Evolutionary conservation across 129 eudicot species (phyloP).

Genomic region (Lonicera japonica): DNA sequence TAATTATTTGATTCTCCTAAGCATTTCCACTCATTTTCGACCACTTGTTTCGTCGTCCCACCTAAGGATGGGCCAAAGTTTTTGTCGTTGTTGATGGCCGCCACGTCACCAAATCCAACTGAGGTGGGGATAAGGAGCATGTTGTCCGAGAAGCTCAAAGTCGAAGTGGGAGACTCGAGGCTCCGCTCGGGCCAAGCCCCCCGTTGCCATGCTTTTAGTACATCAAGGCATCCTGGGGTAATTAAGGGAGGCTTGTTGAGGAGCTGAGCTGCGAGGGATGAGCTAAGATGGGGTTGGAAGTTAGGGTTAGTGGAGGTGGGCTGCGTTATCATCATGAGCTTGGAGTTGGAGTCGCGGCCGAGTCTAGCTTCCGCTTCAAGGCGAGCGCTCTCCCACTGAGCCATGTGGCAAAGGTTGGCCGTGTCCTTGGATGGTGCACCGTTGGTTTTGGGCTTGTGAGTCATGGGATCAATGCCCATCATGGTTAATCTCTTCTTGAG

Average conservation of each 20-base stretch:
- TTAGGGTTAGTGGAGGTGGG: not conserved
- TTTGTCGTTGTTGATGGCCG: not conserved
- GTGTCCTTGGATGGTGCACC: constrained; percentile 26
- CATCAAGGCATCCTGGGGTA: constrained; percentile 43
- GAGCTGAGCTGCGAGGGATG: constrained; percentile 15
- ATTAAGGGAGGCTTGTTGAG: constrained; percentile 8
- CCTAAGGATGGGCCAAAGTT: constrained; percentile 1
- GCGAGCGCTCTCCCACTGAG: constrained; percentile 81
- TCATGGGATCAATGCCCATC: constrained; percentile 76
- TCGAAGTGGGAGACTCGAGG: constrained; percentile 50
- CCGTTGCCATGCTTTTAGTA: constrained; percentile 55
- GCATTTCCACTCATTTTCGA: constrained; percentile 11
- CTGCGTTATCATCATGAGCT: no score
- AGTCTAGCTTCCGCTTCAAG: constrained; percentile 79
- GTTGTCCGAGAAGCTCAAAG: constrained; percentile 33
- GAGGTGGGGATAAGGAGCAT: not conserved
- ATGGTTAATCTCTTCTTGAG: constrained; percentile 64
- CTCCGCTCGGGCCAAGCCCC: constrained; percentile 35
- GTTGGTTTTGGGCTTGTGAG: constrained; percentile 63
- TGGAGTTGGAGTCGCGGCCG: constrained; percentile 39
- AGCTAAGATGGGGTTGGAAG: constrained; percentile 7
- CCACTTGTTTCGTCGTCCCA: constrained; percentile 10
- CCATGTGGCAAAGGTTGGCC: constrained; percentile 81
- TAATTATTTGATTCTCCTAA: no score
- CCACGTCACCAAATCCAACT: constrained; percentile 14